Evolutionary conservation across 306 rosid species (phyloP).

Genomic region (apple (Malus domestica)): ASM211411v1 NC_041795.1:30401501-30402000

Average conservation of each 20-base stretch:
- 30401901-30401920: neutral
- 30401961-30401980: neutral
- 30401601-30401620: slow-evolving; percentile 92
- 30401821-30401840: slow-evolving; percentile 74
- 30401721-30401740: neutral
- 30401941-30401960: neutral
- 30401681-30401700: too few relatives aligned
- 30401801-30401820: slow-evolving; percentile 77
- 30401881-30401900: slow-evolving; percentile 15
- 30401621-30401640: slow-evolving; percentile 81
- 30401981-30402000: slow-evolving; percentile 6
- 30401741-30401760: neutral
- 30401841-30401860: slow-evolving; percentile 3
- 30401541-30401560: slow-evolving; percentile 3
- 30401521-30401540: slow-evolving; percentile 8
- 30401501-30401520: slow-evolving; percentile 46
- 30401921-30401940: neutral
- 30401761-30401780: slow-evolving; percentile 49
- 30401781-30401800: slow-evolving; percentile 92
- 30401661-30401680: neutral
- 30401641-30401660: slow-evolving; percentile 3
- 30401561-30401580: slow-evolving; percentile 30
- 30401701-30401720: neutral
- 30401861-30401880: slow-evolving; percentile 11
- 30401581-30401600: slow-evolving; percentile 75